Evolutionary conservation across 2,329 filamentous ascomycete species (phyloP).

Genomic region (Colletotrichum noveboracense): DNA sequence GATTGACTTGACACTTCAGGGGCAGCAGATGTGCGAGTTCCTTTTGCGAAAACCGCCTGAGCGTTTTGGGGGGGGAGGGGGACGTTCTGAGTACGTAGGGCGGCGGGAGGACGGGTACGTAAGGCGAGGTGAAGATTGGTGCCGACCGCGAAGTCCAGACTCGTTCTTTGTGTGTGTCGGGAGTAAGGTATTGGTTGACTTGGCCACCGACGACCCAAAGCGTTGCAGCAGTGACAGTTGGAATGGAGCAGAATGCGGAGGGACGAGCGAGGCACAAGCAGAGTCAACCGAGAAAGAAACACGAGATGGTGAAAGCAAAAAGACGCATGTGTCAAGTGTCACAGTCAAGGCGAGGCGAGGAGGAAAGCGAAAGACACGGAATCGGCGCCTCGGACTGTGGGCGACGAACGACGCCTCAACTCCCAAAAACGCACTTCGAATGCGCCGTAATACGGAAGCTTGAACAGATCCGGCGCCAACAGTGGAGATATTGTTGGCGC

Average conservation of each 20-base stretch:
- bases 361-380: not conserved
- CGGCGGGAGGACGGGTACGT: not conserved
- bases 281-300: not conserved
- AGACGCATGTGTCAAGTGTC: not conserved
- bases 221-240: conserved; percentile 5
- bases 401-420: not conserved
- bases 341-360: not conserved
- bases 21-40: conserved; percentile 23
- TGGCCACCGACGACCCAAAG: not conserved
- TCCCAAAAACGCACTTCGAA: not conserved
- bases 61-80: conserved; percentile 9
- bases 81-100: not conserved
- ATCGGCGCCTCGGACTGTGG: not conserved
- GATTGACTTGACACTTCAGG: conserved; percentile 28
- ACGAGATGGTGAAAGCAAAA: not conserved
- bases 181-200: not conserved
- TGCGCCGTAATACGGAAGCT: conserved; percentile 8
- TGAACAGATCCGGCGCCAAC: conserved; percentile 8
- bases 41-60: conserved; percentile 16
- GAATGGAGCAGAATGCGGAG: not conserved
- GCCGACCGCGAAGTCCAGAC: not conserved
- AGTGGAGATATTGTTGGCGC: conserved; percentile 13
- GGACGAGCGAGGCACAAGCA: not conserved
- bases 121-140: not conserved
- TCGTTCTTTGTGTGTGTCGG: not conserved